Conservation (phyloP, 2,329 filamentous ascomycete genomes). For the Emericellopsis cladophorae region DNA sequence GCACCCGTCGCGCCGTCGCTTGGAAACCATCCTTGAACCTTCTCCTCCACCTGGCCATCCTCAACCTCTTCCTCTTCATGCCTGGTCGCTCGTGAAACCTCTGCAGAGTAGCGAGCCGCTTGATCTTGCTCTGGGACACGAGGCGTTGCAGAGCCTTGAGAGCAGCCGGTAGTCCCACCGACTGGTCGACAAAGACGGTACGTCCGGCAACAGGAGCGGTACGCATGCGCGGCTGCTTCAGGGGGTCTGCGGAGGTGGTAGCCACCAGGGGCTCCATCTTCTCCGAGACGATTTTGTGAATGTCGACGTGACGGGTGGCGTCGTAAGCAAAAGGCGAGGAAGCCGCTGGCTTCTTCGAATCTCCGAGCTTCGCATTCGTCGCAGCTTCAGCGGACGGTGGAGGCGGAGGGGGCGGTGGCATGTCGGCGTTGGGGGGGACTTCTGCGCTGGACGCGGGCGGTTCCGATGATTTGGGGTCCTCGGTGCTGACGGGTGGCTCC, state of each 20-base stretch:
- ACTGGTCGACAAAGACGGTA: conserved; percentile 23
- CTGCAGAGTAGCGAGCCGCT: conserved; percentile 42
- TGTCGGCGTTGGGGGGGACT: conserved; percentile 6
- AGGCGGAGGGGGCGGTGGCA: conserved; percentile 7
- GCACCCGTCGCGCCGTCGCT: conserved; percentile 49
- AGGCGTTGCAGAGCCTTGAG: conserved; percentile 27
- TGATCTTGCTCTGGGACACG: conserved; percentile 41
- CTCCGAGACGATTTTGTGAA: conserved; percentile 20
- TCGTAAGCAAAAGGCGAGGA: conserved; percentile 9
- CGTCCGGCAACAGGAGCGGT: conserved; percentile 25
- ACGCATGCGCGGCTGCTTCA: conserved; percentile 22
- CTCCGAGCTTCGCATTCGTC: background rate
- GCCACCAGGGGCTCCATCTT: conserved; percentile 18
- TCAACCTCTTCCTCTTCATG: conserved; percentile 64
- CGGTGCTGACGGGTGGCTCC: conserved; percentile 4
- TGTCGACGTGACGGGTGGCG: conserved; percentile 14
- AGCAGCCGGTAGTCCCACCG: conserved; percentile 28
- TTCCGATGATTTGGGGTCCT: conserved; percentile 2
- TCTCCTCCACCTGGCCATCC: conserved; percentile 53
- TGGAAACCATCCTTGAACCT: conserved; percentile 60
- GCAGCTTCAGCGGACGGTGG: background rate
- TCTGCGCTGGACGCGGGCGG: conserved; percentile 3
- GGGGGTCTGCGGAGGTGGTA: conserved; percentile 24
- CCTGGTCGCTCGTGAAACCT: conserved; percentile 64
- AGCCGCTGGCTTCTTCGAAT: background rate